phyloP scores from a whole-genome alignment of 192 early-diverging fungal species.

The Entomortierella beljakovae region DNA sequence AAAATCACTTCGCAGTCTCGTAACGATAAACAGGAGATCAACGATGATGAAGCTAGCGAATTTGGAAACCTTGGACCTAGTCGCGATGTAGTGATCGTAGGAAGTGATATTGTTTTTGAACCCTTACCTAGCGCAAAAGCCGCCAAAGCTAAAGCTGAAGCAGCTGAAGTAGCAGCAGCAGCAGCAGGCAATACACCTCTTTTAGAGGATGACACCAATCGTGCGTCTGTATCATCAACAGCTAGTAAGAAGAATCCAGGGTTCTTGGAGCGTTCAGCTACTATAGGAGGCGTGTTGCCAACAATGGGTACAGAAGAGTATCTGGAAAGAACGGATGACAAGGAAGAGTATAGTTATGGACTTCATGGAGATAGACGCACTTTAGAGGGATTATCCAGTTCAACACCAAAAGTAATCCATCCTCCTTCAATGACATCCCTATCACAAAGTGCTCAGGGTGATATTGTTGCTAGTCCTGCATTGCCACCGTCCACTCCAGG shows the following conservation, averaged over 20 bases:
- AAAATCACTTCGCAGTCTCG: not conserved
- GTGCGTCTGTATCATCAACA: not conserved
- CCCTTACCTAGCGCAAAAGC: slow-evolving; percentile 50
- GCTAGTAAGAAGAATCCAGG: not conserved
- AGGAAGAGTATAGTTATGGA: slow-evolving; percentile 43
- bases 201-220: not conserved
- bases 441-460: slow-evolving; percentile 11
- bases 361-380: slow-evolving; percentile 17
- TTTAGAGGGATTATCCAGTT: not conserved
- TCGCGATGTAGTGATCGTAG: slow-evolving; percentile 36
- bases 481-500: not conserved
- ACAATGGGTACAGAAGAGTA: slow-evolving; percentile 51
- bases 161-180: not conserved
- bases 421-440: slow-evolving; percentile 5
- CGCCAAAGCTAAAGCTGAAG: not conserved
- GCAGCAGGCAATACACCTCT: not conserved
- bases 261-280: not conserved
- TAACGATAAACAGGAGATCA: slow-evolving; percentile 10
- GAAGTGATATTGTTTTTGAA: slow-evolving; percentile 50
- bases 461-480: not conserved
- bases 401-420: not conserved
- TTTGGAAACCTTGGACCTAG: not conserved
- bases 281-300: slow-evolving; percentile 20
- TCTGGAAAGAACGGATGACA: slow-evolving; percentile 47
- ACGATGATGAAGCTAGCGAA: slow-evolving; percentile 9